A percentile compares a stretch with the other conserved stretches of the same genome.
Conservation (phyloP, 352 stramenopile species). For the Phytophthora europaea region DNA sequence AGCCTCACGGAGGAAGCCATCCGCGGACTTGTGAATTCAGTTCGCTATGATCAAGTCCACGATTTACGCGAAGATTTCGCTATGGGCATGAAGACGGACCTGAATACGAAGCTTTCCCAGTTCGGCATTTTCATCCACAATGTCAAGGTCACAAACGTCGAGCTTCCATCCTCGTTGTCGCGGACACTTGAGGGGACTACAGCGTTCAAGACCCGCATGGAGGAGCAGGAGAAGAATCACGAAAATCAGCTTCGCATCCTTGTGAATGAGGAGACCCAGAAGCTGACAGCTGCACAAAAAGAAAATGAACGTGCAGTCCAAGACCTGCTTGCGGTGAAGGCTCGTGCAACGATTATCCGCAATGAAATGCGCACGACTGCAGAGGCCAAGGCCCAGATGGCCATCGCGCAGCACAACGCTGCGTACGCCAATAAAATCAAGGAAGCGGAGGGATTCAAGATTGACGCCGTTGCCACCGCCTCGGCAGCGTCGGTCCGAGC, state of each 20-base stretch:
- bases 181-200: constrained; percentile 77
- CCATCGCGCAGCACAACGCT: constrained; percentile 60
- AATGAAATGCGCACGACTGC: constrained; percentile 77
- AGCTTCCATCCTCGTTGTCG: constrained; percentile 64
- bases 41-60: constrained; percentile 79
- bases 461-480: constrained; percentile 58
- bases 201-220: constrained; percentile 85
- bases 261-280: constrained; percentile 81
- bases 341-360: constrained; percentile 71
- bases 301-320: constrained; percentile 76
- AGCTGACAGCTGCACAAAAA: constrained; percentile 75
- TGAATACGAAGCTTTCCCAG: constrained; percentile 65
- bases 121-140: constrained; percentile 87
- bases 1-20: constrained; percentile 74
- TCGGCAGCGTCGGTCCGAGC: constrained; percentile 56
- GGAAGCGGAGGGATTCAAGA: constrained; percentile 65
- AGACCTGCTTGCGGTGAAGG: constrained; percentile 66
- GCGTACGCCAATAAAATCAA: constrained; percentile 68
- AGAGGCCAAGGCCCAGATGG: constrained; percentile 71
- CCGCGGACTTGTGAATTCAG: constrained; percentile 72
- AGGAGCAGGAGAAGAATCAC: constrained; percentile 89
- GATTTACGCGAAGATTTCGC: constrained; percentile 82
- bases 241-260: constrained; percentile 82
- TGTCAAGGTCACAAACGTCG: constrained; percentile 86
- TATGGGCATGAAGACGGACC: constrained; percentile 76